A percentile compares a stretch with the other conserved stretches of the same genome.
phyloP scores from a whole-genome alignment of 2,329 filamentous ascomycete species.

The Claviceps fusiformis region DNA sequence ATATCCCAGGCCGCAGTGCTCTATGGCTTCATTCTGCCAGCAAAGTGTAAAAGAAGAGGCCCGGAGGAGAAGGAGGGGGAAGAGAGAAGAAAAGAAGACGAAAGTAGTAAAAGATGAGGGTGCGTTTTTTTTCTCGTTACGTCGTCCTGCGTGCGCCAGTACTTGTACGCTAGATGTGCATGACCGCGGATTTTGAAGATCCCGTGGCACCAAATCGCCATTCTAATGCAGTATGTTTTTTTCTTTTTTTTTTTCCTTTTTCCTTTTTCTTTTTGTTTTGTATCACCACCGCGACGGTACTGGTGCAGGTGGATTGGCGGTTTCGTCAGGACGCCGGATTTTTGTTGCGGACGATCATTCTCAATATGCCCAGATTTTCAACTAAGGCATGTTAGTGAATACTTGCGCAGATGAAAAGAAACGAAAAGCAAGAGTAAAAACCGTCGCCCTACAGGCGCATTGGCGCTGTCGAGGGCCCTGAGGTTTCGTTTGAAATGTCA shows the following conservation, averaged over 20 bases:
- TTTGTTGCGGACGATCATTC: conserved; percentile 8
- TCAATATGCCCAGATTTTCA: conserved; percentile 82
- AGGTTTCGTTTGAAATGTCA: not conserved
- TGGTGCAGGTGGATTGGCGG: conserved; percentile 16
- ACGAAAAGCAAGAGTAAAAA: not conserved
- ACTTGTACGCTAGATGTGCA: conserved; percentile 19
- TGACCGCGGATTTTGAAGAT: conserved; percentile 16
- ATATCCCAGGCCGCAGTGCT: not conserved
- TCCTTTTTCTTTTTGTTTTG: no score
- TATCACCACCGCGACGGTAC: conserved; percentile 11
- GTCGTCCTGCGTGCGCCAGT: conserved; percentile 26
- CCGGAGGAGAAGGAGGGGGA: no score
- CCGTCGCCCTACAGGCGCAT: no score
- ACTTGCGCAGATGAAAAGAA: not conserved
- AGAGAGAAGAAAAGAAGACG: not conserved
- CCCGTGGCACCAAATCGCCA: conserved; percentile 16
- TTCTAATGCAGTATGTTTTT: conserved; percentile 16
- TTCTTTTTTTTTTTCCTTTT: no score
- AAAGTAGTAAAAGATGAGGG: conserved; percentile 18
- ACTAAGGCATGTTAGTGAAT: conserved; percentile 30
- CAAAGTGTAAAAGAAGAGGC: not conserved
- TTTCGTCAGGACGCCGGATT: conserved; percentile 15
- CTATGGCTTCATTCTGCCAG: not conserved
- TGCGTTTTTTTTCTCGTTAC: conserved; percentile 25
- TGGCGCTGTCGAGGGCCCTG: not conserved